Evolutionary conservation across 495 filamentous ascomycete species (phyloP).

Genomic region (Aspergillus homomorphus): DNA sequence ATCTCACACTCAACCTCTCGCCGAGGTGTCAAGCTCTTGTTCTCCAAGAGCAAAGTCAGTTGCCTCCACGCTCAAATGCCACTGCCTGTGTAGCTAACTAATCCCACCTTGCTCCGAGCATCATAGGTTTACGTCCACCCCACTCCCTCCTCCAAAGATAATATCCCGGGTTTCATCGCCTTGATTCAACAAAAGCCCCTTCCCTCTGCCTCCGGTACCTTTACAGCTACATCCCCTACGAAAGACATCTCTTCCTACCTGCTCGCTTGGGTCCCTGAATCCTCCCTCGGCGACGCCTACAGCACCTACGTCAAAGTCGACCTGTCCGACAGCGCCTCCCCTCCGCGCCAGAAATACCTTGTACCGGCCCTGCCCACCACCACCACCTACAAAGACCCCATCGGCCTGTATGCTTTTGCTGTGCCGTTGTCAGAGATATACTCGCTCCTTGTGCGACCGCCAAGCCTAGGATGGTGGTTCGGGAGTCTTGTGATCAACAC

Average conservation of each 20-base stretch:
- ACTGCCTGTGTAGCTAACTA: constrained; percentile 1
- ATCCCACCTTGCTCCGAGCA: constrained; percentile 10
- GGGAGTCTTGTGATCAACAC: constrained; percentile 92
- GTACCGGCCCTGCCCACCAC: constrained; percentile 84
- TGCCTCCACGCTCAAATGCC: too few species aligned
- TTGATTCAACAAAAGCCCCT: constrained; percentile 82
- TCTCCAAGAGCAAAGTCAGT: constrained; percentile 89
- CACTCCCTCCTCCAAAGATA: constrained; percentile 88
- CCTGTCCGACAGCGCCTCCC: constrained; percentile 70
- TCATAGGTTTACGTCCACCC: constrained; percentile 93
- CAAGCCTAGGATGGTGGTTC: constrained; percentile 97
- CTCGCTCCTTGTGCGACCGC: constrained; percentile 83
- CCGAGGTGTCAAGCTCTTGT: constrained; percentile 90
- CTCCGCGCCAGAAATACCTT: constrained; percentile 82
- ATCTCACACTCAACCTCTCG: constrained; percentile 80
- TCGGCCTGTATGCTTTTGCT: constrained; percentile 89
- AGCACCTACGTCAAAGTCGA: constrained; percentile 95
- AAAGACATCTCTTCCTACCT: constrained; percentile 62
- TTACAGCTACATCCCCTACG: not conserved
- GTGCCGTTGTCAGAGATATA: constrained; percentile 88
- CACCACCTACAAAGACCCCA: constrained; percentile 62
- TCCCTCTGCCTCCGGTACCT: constrained; percentile 30
- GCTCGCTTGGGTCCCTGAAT: constrained; percentile 93
- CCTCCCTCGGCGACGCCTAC: constrained; percentile 78
- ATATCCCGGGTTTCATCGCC: constrained; percentile 93